Conservation (phyloP, 805 yeast species). For the Nakazawaea sp. region DNA sequence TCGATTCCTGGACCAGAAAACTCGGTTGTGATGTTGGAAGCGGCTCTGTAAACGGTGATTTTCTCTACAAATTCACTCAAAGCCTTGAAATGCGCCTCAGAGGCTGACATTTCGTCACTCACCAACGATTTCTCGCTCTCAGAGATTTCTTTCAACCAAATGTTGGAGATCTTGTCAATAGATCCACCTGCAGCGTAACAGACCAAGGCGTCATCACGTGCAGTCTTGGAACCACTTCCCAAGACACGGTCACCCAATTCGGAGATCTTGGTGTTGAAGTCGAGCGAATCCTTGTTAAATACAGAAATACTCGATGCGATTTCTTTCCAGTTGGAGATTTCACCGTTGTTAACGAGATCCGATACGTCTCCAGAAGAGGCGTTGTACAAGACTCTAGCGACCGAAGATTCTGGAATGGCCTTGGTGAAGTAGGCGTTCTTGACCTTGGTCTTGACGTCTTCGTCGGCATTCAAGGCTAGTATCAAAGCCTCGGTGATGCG, state of each 20-base stretch:
- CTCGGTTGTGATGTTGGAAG: slow-evolving; percentile 27
- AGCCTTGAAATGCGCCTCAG: slow-evolving; percentile 80
- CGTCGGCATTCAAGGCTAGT: slow-evolving; percentile 64
- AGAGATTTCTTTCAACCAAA: slow-evolving; percentile 76
- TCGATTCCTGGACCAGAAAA: slow-evolving; percentile 37
- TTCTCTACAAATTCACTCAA: slow-evolving; percentile 79
- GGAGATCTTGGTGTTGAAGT: slow-evolving; percentile 48
- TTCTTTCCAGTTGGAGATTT: slow-evolving; percentile 76
- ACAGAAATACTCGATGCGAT: slow-evolving; percentile 66
- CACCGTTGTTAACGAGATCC: slow-evolving; percentile 75
- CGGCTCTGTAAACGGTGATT: slow-evolving; percentile 64
- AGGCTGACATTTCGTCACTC: slow-evolving; percentile 48
- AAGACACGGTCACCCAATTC: slow-evolving; percentile 75
- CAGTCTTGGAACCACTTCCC: slow-evolving; percentile 26
- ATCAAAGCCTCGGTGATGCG: slow-evolving; percentile 74
- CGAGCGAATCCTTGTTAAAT: slow-evolving; percentile 37
- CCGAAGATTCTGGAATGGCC: slow-evolving; percentile 40
- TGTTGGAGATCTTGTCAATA: slow-evolving; percentile 65
- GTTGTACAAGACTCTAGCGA: slow-evolving; percentile 71
- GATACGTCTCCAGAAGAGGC: slow-evolving; percentile 43
- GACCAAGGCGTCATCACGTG: slow-evolving; percentile 68
- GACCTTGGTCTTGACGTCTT: slow-evolving; percentile 58
- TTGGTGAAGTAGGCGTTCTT: slow-evolving; percentile 64
- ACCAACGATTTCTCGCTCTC: slow-evolving; percentile 35
- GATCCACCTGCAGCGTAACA: slow-evolving; percentile 79